Evolutionary conservation across 331 rosid genomes (phyloP).

Genomic region (Malus hybrid): DNA sequence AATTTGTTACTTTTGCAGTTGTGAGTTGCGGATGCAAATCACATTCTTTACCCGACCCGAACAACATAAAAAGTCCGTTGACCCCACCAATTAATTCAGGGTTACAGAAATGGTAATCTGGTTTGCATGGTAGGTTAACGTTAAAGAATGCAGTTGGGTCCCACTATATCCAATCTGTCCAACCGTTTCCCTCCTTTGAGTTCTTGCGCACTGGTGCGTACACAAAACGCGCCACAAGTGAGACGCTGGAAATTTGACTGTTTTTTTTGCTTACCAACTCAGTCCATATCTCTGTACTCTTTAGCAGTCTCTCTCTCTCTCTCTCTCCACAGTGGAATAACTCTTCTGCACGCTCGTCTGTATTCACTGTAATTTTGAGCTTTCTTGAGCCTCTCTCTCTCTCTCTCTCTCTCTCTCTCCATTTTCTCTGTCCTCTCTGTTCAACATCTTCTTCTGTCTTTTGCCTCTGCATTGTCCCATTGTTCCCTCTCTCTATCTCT

Average conservation of each 20-base stretch:
- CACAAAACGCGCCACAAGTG: background rate
- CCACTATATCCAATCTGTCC: constrained; percentile 30
- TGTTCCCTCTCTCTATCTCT: background rate
- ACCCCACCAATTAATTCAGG: background rate
- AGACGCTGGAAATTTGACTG: constrained; percentile 1
- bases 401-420: background rate
- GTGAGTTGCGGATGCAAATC: background rate
- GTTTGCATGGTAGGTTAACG: constrained; percentile 1
- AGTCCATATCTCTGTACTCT: background rate
- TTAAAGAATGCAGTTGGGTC: constrained; percentile 14
- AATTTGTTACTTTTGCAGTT: no score
- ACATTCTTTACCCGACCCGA: background rate
- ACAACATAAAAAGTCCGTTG: background rate
- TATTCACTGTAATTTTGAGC: background rate
- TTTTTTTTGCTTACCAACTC: background rate
- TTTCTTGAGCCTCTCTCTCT: constrained; percentile 14
- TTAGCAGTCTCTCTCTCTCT: background rate
- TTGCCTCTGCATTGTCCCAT: background rate
- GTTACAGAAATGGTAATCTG: background rate
- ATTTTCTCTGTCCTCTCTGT: background rate
- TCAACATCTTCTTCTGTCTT: background rate
- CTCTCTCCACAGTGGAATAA: background rate
- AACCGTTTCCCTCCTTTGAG: no score
- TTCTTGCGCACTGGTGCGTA: constrained; percentile 13
- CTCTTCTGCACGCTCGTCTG: constrained; percentile 21